Conservation (phyloP, 2,329 filamentous ascomycete species). For the Chaetothyriales sp. region DNA sequence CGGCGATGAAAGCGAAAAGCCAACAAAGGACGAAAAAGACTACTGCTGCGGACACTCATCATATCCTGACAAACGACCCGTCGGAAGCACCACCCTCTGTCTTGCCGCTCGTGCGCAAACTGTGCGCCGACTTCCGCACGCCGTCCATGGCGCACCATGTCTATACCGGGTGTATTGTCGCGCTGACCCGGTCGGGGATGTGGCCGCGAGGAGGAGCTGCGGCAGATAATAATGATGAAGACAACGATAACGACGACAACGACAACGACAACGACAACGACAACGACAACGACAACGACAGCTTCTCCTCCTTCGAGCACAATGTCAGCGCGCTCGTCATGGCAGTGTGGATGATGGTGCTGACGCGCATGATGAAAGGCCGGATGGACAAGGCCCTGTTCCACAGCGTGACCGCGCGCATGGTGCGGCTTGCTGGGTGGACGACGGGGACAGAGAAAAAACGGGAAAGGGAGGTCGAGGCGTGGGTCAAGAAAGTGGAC, state of each 20-base stretch:
- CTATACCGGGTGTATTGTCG: conserved; percentile 49
- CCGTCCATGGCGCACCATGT: conserved; percentile 54
- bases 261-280: conserved; percentile 22
- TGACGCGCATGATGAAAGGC: conserved; percentile 22
- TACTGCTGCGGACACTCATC: no score
- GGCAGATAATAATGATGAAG: conserved; percentile 21
- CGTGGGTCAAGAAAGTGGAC: conserved; percentile 35
- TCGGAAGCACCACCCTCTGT: conserved; percentile 47
- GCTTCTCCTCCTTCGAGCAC: conserved; percentile 24
- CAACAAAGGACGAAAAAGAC: no score
- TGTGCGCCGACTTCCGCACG: conserved; percentile 49
- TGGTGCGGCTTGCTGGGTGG: neutral
- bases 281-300: conserved; percentile 30
- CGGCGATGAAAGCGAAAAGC: conserved; percentile 20
- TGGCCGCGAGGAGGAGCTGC: conserved; percentile 3
- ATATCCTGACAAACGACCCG: neutral
- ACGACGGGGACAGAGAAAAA: conserved; percentile 3
- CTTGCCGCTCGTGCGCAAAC: conserved; percentile 49
- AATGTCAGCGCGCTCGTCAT: conserved; percentile 26
- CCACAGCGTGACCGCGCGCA: conserved; percentile 5
- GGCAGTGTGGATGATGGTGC: conserved; percentile 30
- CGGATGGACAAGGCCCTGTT: conserved; percentile 15
- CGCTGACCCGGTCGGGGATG: conserved; percentile 39
- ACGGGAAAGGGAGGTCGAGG: conserved; percentile 21
- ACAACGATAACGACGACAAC: conserved; percentile 31